phyloP scores from a whole-genome alignment of 495 filamentous ascomycete genomes.

The Hypomontagnella submonticulosa region DNA sequence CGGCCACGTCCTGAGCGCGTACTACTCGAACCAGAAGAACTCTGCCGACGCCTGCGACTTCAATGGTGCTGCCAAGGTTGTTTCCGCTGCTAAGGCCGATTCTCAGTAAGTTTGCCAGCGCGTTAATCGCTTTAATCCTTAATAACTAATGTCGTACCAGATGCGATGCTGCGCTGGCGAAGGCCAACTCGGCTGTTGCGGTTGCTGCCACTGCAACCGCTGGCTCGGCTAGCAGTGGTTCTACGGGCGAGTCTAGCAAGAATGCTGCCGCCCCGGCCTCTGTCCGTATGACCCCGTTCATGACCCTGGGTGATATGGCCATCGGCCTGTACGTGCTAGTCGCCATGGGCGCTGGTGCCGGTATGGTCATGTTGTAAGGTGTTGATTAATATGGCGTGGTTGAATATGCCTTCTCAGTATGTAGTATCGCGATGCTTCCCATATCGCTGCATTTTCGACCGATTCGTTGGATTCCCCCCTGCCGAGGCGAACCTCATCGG shows the following conservation, averaged over 20 bases:
- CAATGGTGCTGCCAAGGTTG: constrained; percentile 69
- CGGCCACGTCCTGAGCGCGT: constrained; percentile 81
- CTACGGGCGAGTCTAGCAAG: constrained; percentile 35
- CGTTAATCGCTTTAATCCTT: too few species aligned
- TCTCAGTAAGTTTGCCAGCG: constrained; percentile 27
- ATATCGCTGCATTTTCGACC: constrained; percentile 18
- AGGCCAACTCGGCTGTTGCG: constrained; percentile 57
- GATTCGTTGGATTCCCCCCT: neutral
- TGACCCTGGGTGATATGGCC: constrained; percentile 71
- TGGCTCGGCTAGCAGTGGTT: constrained; percentile 51
- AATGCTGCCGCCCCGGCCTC: constrained; percentile 49
- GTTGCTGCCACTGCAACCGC: constrained; percentile 57
- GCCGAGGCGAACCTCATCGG: constrained; percentile 1
- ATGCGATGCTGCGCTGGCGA: constrained; percentile 52
- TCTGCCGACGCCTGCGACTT: constrained; percentile 78
- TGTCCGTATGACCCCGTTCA: constrained; percentile 60
- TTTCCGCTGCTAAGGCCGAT: constrained; percentile 44
- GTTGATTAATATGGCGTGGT: neutral
- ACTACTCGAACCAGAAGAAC: constrained; percentile 73
- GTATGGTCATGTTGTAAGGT: constrained; percentile 80
- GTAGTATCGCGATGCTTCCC: neutral
- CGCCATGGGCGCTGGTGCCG: constrained; percentile 73
- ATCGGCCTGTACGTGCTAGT: constrained; percentile 74
- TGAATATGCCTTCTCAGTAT: constrained; percentile 10
- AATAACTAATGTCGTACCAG: constrained; percentile 17